phyloP scores from a whole-genome alignment of 2,329 filamentous ascomycete species.

The Sclerotiophoma versabilis region DNA sequence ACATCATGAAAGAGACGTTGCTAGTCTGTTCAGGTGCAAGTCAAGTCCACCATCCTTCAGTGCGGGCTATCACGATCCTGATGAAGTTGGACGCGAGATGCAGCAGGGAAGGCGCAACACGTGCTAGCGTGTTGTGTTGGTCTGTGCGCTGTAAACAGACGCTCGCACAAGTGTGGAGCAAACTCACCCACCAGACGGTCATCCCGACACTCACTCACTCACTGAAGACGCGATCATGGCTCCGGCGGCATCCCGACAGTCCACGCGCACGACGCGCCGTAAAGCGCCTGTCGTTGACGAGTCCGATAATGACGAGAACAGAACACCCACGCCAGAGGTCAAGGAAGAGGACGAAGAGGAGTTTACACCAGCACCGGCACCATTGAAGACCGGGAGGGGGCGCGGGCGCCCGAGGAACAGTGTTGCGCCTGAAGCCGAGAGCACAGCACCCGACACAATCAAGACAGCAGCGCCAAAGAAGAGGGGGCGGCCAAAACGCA shows the following conservation, averaged over 20 bases:
- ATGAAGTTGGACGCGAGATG: background rate
- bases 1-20: too few species aligned
- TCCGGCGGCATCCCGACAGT: conserved; percentile 56
- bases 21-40: background rate
- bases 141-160: conserved; percentile 23
- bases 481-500: conserved; percentile 57
- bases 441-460: conserved; percentile 37
- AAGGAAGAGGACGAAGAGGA: conserved; percentile 74
- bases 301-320: conserved; percentile 75
- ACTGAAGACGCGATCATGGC: conserved; percentile 46
- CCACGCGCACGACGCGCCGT: conserved; percentile 69
- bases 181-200: conserved; percentile 9
- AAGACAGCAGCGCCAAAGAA: conserved; percentile 14
- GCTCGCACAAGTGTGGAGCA: conserved; percentile 14
- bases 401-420: conserved; percentile 62
- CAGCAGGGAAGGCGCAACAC: conserved; percentile 20
- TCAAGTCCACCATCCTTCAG: too few species aligned
- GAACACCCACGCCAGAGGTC: conserved; percentile 59
- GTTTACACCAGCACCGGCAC: conserved; percentile 78
- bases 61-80: too few species aligned
- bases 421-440: conserved; percentile 51
- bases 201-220: conserved; percentile 18
- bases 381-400: conserved; percentile 63
- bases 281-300: conserved; percentile 76
- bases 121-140: conserved; percentile 30